phyloP scores from a whole-genome alignment of 768 basidiomycete genomes.

The Epithele typhae region DNA sequence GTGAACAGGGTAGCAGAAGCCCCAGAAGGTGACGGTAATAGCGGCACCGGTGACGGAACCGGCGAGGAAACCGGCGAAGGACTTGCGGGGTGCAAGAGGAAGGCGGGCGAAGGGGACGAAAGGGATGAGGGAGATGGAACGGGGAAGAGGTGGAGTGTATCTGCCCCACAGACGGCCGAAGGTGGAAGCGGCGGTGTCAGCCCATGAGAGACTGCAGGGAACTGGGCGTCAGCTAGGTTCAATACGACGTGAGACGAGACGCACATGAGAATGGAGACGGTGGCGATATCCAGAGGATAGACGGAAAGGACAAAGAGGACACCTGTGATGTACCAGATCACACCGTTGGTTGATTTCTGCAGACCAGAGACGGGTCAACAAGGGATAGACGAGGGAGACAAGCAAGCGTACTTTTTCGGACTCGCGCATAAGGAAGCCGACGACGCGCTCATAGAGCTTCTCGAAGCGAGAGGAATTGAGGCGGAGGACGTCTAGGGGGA shows the following conservation, averaged over 20 bases:
- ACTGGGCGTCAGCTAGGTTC: slow-evolving; percentile 4
- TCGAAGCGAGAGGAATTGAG: slow-evolving; percentile 63
- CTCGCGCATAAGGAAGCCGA: slow-evolving; percentile 89
- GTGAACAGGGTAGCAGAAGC: slow-evolving; percentile 48
- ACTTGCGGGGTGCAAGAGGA: slow-evolving; percentile 79
- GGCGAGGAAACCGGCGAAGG: slow-evolving; percentile 78
- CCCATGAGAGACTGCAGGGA: slow-evolving; percentile 78
- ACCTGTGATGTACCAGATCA: slow-evolving; percentile 89
- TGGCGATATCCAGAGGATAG: slow-evolving; percentile 84
- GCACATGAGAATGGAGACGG: slow-evolving; percentile 87
- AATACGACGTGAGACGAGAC: slow-evolving; percentile 26
- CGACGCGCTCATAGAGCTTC: slow-evolving; percentile 58
- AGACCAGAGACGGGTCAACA: no score
- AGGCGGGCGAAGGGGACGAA: slow-evolving; percentile 39
- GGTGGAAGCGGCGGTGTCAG: slow-evolving; percentile 91
- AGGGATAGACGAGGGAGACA: no score
- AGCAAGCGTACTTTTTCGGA: slow-evolving; percentile 65
- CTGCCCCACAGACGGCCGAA: slow-evolving; percentile 81
- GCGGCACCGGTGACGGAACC: slow-evolving; percentile 67
- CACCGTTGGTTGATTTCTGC: slow-evolving; percentile 75
- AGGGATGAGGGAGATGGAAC: slow-evolving; percentile 28
- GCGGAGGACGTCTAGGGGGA: slow-evolving; percentile 73
- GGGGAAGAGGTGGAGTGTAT: slow-evolving; percentile 60
- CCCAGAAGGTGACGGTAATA: slow-evolving; percentile 72
- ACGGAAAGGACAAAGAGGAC: slow-evolving; percentile 70